Percentiles rank a stretch among this genome's conserved stretches.
These are phyloP conservation scores for Logfia minima DNA, from an alignment of 129 eudicot species.

Conservation along the genomic window DNA sequence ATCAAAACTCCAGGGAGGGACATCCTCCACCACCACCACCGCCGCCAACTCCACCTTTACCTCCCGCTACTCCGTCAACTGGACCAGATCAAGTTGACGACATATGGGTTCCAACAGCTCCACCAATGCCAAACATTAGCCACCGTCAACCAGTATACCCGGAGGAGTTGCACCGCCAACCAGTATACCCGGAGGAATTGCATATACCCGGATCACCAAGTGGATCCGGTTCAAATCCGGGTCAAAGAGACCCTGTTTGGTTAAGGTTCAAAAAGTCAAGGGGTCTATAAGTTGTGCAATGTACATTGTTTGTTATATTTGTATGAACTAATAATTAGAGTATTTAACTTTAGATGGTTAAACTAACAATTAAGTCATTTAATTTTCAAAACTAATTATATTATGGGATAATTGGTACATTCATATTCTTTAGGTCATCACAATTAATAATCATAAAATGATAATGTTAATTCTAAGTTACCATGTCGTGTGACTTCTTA, in stretches of 20 bases:
- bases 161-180: slow-evolving; percentile 32
- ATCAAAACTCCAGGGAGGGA: slow-evolving; percentile 13
- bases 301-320: not conserved
- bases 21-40: slow-evolving; percentile 33
- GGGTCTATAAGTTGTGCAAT: slow-evolving; percentile 13
- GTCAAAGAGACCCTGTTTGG: slow-evolving; percentile 38
- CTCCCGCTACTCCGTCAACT: slow-evolving; percentile 28
- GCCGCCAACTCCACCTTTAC: slow-evolving; percentile 17
- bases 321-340: slow-evolving; percentile 9
- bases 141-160: slow-evolving; percentile 28
- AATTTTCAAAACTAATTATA: not conserved
- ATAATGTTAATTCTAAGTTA: no score
- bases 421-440: not conserved
- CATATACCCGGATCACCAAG: slow-evolving; percentile 34
- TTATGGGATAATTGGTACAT: not conserved
- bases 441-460: no score
- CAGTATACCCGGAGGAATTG: slow-evolving; percentile 34
- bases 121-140: slow-evolving; percentile 28
- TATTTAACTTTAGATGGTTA: not conserved
- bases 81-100: slow-evolving; percentile 25
- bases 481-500: no score
- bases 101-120: slow-evolving; percentile 31
- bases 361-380: not conserved
- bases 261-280: slow-evolving; percentile 47
- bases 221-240: slow-evolving; percentile 14